Conservation (phyloP, 2,329 filamentous ascomycete genomes). For the Sarocladiaceae sp. region DNA sequence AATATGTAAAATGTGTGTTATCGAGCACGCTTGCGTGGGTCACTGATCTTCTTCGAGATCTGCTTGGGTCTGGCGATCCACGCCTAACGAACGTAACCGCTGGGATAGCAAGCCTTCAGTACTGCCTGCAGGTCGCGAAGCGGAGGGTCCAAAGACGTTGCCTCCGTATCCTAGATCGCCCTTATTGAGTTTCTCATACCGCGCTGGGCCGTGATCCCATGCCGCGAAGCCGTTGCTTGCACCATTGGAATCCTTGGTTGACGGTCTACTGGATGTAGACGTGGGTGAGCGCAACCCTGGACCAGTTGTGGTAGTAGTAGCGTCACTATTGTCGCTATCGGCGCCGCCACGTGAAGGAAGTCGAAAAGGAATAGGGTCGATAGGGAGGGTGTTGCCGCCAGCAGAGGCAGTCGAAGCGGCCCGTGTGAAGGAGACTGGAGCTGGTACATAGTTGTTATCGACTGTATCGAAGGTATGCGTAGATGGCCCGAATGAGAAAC, state of each 20-base stretch:
- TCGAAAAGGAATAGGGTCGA: constrained; percentile 49
- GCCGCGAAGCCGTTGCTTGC: neutral
- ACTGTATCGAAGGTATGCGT: constrained; percentile 27
- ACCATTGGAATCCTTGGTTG: constrained; percentile 25
- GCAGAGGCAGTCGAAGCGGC: constrained; percentile 13
- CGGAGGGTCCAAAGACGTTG: constrained; percentile 34
- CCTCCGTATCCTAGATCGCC: constrained; percentile 59
- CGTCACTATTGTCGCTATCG: constrained; percentile 21
- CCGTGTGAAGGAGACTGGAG: constrained; percentile 11
- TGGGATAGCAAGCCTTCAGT: constrained; percentile 65
- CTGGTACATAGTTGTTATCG: constrained; percentile 20
- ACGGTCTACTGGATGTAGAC: constrained; percentile 25
- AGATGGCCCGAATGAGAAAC: constrained; percentile 32
- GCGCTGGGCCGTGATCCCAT: constrained; percentile 22
- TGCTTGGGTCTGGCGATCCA: constrained; percentile 21
- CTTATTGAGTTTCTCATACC: constrained; percentile 63
- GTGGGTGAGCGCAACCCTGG: constrained; percentile 14
- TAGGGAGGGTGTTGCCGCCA: constrained; percentile 26
- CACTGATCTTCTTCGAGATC: constrained; percentile 1
- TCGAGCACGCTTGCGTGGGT: neutral
- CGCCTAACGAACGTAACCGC: constrained; percentile 57
- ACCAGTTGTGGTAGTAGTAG: constrained; percentile 17
- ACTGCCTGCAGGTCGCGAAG: constrained; percentile 29
- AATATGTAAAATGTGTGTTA: too few relatives aligned
- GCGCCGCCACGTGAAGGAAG: constrained; percentile 24